Conservation (phyloP, 163 green algal species). For the Scenedesmus sp. region DNA sequence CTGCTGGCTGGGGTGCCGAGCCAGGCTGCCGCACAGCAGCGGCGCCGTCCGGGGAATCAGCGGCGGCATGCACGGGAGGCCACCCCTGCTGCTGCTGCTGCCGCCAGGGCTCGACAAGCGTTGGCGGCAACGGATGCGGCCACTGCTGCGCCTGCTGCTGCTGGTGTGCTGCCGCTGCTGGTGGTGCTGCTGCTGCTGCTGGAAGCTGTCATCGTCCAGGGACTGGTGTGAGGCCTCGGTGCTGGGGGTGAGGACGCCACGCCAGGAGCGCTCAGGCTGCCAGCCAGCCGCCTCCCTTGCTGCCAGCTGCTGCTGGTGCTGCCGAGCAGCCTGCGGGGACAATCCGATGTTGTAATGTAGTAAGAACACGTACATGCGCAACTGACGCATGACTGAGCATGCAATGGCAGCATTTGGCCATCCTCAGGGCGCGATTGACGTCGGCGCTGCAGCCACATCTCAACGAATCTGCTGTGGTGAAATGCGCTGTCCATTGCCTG, state of each 20-base stretch:
- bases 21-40: not conserved
- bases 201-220: not conserved
- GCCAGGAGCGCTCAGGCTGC: constrained; percentile 48
- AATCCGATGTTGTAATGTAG: not conserved
- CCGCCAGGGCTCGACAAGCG: not conserved
- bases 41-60: not conserved
- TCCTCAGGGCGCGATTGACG: no score
- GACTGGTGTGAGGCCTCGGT: not conserved
- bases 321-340: constrained; percentile 23
- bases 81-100: constrained; percentile 33
- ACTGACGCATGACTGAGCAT: no score
- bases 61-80: not conserved
- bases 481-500: not conserved
- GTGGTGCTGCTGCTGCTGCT: not conserved
- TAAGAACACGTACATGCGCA: no score
- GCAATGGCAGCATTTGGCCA: no score
- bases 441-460: no score
- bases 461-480: no score
- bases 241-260: constrained; percentile 2
- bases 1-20: not conserved
- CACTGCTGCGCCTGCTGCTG: constrained; percentile 25
- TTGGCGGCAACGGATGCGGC: not conserved
- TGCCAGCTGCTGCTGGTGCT: constrained; percentile 46
- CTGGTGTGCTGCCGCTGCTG: not conserved
- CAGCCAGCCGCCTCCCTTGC: not conserved